Base-by-base conservation (phyloP, 768 basidiomycete species). In the Paxillus rubicundulus region DNA sequence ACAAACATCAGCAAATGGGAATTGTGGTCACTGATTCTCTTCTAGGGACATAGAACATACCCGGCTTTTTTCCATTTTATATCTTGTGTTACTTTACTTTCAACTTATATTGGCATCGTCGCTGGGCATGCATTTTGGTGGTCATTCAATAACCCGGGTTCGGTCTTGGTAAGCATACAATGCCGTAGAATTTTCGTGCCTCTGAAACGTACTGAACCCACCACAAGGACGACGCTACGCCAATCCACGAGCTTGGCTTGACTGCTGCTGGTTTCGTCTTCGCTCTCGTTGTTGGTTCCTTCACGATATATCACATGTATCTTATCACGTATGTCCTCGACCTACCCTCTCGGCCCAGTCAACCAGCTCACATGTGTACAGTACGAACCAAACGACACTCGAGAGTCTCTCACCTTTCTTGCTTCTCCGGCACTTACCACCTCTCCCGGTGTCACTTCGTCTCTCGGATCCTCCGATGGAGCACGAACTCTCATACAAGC, bases 311-410 rank as follows among this genome's bases (percentile, higher is more conserved):
- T 59, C 90, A 93, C 65, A 59, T 87, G 38, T 92, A 90, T 64
- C 81, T 93, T 39, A 79, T 85, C 40, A 77, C 78, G 87, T 88
- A 62, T 61, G 87, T 76, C 21, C 44, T 47, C 24, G 30, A 34
- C 50, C 42, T 40, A 40, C 34, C 24, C 12, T 24, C 6, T 20
- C 56, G 18, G 12, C 38, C 37, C 20, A 9, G 32, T 28, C 49
- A n/a, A 3, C 17, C 13, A 14, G 44, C 28, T 52, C 43, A 49
- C 36, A 2, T 9, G 13, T 20, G 30, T 48, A 32, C 54, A 91
- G 89, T 33, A 90, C 85, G 24, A 92, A 92, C 64, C 88, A 92
- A 71, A 92, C 90, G n/a, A 92, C 90, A 0, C 56, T 91, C 18
- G 90, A 92, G 63, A 77, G 82, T 50, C 75, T 91, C 36, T 82